Conservation (phyloP, 2,329 filamentous ascomycete genomes). For the Drechslerella dactyloides region DNA sequence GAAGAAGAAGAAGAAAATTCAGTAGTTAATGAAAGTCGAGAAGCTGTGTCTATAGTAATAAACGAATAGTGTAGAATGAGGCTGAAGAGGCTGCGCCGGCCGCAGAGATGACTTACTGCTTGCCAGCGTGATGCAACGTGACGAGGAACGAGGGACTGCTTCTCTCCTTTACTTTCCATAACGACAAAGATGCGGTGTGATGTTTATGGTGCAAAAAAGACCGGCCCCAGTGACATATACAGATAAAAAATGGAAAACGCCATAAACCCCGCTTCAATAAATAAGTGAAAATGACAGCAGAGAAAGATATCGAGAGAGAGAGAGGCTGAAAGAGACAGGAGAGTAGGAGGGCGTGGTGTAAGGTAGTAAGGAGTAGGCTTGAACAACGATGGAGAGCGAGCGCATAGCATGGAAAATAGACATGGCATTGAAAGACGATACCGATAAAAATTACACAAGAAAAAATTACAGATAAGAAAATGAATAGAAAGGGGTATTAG, state of each 20-base stretch:
- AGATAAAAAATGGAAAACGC: constrained; percentile 36
- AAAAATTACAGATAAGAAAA: constrained; percentile 13
- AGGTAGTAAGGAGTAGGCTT: constrained; percentile 16
- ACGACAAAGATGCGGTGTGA: constrained; percentile 2
- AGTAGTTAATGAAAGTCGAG: constrained; percentile 31
- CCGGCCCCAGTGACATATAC: constrained; percentile 27
- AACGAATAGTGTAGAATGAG: background rate
- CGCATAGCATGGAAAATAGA: constrained; percentile 14
- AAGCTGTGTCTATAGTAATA: constrained; percentile 10
- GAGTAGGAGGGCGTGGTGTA: constrained; percentile 9
- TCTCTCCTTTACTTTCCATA: background rate
- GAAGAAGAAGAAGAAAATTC: constrained; percentile 1
- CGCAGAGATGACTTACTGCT: background rate
- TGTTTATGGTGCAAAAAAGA: constrained; percentile 13
- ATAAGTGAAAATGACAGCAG: constrained; percentile 13
- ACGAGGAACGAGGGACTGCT: constrained; percentile 5
- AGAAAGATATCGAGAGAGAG: constrained; percentile 19
- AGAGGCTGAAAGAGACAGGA: background rate
- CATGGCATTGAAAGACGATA: constrained; percentile 27
- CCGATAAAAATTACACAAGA: constrained; percentile 39
- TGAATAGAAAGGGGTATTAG: constrained; percentile 5
- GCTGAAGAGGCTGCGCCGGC: background rate
- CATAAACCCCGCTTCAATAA: constrained; percentile 45
- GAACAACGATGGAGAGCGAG: constrained; percentile 4
- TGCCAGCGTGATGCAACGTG: background rate